Evolutionary conservation across 73 alveolate genomes (phyloP), one percentile per base, ranked within the genome.

Genomic region (Halteria grandinella): DNA sequence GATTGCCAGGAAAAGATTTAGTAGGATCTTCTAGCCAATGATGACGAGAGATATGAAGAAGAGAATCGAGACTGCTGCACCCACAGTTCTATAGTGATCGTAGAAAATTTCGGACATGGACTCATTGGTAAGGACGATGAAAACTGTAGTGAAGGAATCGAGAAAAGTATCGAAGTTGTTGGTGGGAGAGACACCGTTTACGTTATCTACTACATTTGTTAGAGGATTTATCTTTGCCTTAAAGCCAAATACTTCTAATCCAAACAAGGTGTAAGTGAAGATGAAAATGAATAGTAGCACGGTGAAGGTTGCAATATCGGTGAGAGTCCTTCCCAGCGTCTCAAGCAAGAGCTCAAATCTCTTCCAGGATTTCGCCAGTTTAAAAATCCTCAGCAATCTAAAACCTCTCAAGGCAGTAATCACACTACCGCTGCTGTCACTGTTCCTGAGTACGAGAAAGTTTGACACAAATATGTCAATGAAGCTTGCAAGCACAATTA

Each of bases 91-190:
- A 21, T 55, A 52, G 33, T 51, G 47, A 36, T 82, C 88, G 59
- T 72, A 52, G 69, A 85, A 82, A 32, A 58, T 18, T n/a, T 58
- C 52, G 49, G 82, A 80, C 95, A 91, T 82, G 37, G 72, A 45
- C 37, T 87, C 95, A 4, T 86, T 83, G 3, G 86, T 63, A 25
- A 87, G 53, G n/a, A 83, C 66, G 14, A 60, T 49, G 47, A 87
- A 82, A 25, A 87, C 63, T 5, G 95, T 82, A 0, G 63, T 33
- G 54, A 87, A 60, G 6, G 95, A 74, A 7, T 62, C 48, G 34
- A 48, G 24, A 24, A 87, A 81, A 32, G 78, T 73, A 81, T 87
- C 78, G 44, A 87, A 87, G 57, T 87, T 83, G 14, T n/a, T n/a
- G n/a, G n/a, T n/a, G n/a, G n/a, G n/a, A n/a, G n/a, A n/a, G n/a